Base-by-base conservation (phyloP, 2,329 filamentous ascomycete species). In the Cladosporium velox region DNA sequence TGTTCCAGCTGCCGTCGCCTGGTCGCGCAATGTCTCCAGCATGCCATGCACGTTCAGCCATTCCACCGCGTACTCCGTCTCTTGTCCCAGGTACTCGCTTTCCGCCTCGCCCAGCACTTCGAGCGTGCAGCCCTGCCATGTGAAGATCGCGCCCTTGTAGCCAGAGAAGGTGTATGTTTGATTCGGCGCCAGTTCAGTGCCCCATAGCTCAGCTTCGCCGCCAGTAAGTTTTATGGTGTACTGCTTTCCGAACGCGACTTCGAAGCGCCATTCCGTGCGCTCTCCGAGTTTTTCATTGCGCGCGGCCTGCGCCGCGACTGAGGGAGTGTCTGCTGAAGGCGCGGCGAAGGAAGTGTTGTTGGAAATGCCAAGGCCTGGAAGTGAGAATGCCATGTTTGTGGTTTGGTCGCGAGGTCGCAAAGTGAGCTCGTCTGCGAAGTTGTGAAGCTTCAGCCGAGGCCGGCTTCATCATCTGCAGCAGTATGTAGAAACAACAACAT, bases 131-230 rank as follows among this genome's bases (percentile, higher is more conserved):
- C 95, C 94, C 74, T 94, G 88, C 90, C 92, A 97, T 60, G 93
- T 96, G 78, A 91, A 91, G 74, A 99, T 90, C 68, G 94, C 93
- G 66, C 91, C 91, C 81, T 96, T 96, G 71, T 86, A 87, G 65
- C 92, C 91, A 55, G 86, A 85, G 78, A 99, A 94, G 35, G 85
- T 89, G 81, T 98, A 98, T 11, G 87, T 85, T 61, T 90, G 90
- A 65, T 90, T 90, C 11, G 87, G 85, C 12, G 93, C 93, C 52
- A 99, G 90, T 80, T 99, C 95, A 65, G 94, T 93, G 76, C 95
- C 95, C 76, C 98, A 97, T 75, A 96, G 88, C 79, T 99, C 95
- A 59, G 94, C 95, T 1, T 90, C 92, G 68, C 95, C 95, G 38
- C 86, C 87, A 65, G 92, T 80, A 30, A 98, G 83, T 81, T 93